Evolutionary conservation across 2,329 filamentous ascomycete species (phyloP).

Genomic region (Coleophoma crateriformis): DNA sequence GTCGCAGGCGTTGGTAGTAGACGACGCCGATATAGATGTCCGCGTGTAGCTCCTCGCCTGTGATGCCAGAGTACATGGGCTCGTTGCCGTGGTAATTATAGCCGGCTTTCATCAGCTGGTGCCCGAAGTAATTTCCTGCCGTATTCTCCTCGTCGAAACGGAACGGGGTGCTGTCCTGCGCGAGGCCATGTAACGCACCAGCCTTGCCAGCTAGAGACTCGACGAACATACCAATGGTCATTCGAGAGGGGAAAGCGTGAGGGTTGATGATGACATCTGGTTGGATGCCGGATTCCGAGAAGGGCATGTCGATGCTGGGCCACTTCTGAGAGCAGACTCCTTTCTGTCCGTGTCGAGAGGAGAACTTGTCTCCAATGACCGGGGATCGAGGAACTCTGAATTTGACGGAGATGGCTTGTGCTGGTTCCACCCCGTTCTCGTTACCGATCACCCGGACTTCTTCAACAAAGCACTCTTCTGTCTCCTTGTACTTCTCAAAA

Average conservation of each 20-base stretch:
- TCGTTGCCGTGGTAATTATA: conserved; percentile 99
- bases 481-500: conserved; percentile 91
- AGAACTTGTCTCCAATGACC: conserved; percentile 98
- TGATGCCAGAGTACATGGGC: conserved; percentile 97
- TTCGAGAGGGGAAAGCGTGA: conserved; percentile 97
- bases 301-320: conserved; percentile 91
- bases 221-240: conserved; percentile 99
- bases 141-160: conserved; percentile 89
- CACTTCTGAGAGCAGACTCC: conserved; percentile 96
- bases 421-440: conserved; percentile 75
- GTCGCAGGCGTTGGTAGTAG: conserved; percentile 94
- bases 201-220: conserved; percentile 95
- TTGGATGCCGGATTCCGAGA: conserved; percentile 92
- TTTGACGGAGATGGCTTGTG: conserved; percentile 87
- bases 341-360: conserved; percentile 96
- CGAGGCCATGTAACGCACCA: conserved; percentile 88
- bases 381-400: conserved; percentile 85
- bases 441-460: conserved; percentile 87
- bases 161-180: conserved; percentile 94
- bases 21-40: conserved; percentile 97
- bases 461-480: conserved; percentile 82
- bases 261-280: conserved; percentile 99
- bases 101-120: conserved; percentile 89
- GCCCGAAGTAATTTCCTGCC: conserved; percentile 89
- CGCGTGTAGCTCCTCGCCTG: conserved; percentile 84